phyloP scores from a whole-genome alignment of 129 eudicot genomes.

The Oenanthe sinensis region DNA sequence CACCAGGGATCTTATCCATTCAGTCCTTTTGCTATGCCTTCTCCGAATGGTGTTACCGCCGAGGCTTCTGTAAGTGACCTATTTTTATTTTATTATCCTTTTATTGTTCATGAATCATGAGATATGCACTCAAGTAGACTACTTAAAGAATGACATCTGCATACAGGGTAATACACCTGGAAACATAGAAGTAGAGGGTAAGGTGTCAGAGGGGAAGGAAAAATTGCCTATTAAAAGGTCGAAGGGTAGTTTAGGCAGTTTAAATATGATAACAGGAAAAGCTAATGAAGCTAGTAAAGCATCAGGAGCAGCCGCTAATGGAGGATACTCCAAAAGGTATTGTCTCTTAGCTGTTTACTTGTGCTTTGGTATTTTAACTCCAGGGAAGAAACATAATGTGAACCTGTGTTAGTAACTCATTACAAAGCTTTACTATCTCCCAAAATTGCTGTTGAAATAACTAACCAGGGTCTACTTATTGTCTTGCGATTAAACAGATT shows the following conservation, averaged over 20 bases:
- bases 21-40: constrained; percentile 79
- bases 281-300: constrained; percentile 55
- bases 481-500: neutral
- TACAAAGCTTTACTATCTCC: neutral
- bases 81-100: neutral
- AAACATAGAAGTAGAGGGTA: constrained; percentile 54
- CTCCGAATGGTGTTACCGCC: constrained; percentile 77
- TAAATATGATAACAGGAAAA: constrained; percentile 86
- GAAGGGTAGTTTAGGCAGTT: constrained; percentile 85
- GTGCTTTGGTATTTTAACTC: neutral
- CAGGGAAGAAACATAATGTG: neutral
- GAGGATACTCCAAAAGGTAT: constrained; percentile 72
- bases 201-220: constrained; percentile 73
- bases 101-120: neutral
- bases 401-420: neutral
- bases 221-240: constrained; percentile 89
- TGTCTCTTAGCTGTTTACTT: neutral
- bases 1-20: constrained; percentile 86
- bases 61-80: constrained; percentile 80
- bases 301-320: constrained; percentile 61
- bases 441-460: neutral
- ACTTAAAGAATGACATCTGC: constrained; percentile 8
- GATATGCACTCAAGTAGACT: neutral
- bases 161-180: constrained; percentile 58
- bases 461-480: neutral